Base-by-base conservation (phyloP, 129 eudicot genomes). In the Flaveria bidentis region DNA sequence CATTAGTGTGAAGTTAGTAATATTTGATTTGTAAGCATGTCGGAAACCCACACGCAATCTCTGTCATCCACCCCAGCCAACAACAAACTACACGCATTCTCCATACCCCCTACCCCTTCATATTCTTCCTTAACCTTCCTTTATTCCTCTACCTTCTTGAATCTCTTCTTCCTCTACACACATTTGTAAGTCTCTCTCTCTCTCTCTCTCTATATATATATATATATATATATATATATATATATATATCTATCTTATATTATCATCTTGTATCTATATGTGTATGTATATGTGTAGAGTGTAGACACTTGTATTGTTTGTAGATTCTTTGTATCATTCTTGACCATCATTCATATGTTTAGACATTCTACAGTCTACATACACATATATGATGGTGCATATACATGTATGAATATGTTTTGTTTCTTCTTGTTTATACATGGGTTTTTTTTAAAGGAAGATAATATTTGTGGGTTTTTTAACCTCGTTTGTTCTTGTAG, bases 21-120 rank as follows among this genome's bases (percentile, higher is more conserved):
- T 44, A 3, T n/a, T 46, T 8, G n/a, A 1, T 18, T 49, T 80
- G 72, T 64, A 79, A 73, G 51, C 50, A 80, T 55, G 79, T 55
- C 28, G 63, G 69, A 73, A 80, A 57, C 70, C 75, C 65, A 80
- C 80, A 80, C 84, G 84, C 84, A 73, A 80, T 68, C 79, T 80
- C 84, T 80, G 84, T 80, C 84, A 80, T 80, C 83, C 74, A 53
- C 68, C 62, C 83, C 83, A 80, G 74, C 83, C 73, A 73, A 41
- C 78, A 73, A 73, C 75, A 73, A 80, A 73, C 83, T 44, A 80
- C 84, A 80, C 84, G 84, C 84, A 60, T 80, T 80, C 84, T 66
- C 79, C 53, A 30, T 49, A 41, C 73, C 50, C 22, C n/a, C 64
- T 49, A 33, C 39, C 6, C 39, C 39, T 33, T 33, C 39, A 11